Evolutionary conservation across 208 protist genomes (phyloP).

Genomic region (Acanthamoeba castellanii): DNA sequence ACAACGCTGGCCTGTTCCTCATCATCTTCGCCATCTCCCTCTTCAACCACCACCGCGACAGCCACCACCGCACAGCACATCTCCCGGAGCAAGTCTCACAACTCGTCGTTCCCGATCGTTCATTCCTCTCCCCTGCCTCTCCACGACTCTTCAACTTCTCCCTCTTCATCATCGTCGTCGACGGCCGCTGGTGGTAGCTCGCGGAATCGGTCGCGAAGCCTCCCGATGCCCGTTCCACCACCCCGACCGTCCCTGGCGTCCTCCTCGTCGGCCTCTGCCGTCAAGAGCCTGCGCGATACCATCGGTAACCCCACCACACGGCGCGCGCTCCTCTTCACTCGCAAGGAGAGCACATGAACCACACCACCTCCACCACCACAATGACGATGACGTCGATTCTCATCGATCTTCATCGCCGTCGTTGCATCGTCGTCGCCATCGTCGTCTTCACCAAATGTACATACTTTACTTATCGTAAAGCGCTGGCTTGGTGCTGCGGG

Average conservation of each 20-base stretch:
- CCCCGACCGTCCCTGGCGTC: too few relatives aligned
- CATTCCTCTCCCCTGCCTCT: not conserved
- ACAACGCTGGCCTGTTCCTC: not conserved
- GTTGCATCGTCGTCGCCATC: too few relatives aligned
- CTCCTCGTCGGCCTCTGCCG: too few relatives aligned
- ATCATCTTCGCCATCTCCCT: not conserved
- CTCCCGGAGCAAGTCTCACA: not conserved
- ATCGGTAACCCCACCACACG: not conserved
- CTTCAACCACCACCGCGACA: not conserved
- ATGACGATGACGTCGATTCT: too few relatives aligned
- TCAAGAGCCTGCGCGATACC: not conserved
- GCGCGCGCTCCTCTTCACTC: not conserved
- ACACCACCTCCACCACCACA: too few relatives aligned
- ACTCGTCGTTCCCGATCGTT: not conserved
- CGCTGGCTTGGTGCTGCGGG: too few relatives aligned
- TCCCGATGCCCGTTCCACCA: not conserved
- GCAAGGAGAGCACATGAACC: not conserved
- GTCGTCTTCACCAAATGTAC: too few relatives aligned
- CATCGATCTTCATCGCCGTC: too few relatives aligned
- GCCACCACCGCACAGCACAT: not conserved
- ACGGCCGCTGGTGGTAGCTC: not conserved
- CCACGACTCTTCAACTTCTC: not conserved
- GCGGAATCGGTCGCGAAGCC: not conserved
- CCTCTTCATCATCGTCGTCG: not conserved
- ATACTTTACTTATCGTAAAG: too few relatives aligned